Conservation (phyloP, 495 filamentous ascomycete genomes). For the Evernia prunastri region DNA sequence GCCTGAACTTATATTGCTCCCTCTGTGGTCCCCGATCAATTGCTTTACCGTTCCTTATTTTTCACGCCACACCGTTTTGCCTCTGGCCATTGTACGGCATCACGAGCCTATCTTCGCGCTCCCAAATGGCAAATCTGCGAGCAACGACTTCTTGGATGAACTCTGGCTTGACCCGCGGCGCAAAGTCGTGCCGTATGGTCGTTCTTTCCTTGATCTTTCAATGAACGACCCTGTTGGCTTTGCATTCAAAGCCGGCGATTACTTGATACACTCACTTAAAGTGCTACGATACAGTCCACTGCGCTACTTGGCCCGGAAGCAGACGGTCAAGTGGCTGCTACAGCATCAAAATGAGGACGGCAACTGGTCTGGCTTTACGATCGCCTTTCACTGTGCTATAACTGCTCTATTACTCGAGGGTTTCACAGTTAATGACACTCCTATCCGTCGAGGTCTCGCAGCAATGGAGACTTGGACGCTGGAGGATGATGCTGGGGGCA, state of each 20-base stretch:
- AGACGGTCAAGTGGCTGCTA: slow-evolving; percentile 30
- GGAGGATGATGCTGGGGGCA: slow-evolving; percentile 23
- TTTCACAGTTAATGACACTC: slow-evolving; percentile 18
- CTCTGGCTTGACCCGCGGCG: slow-evolving; percentile 29
- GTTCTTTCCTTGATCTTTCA: slow-evolving; percentile 14
- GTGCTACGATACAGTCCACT: slow-evolving; percentile 23
- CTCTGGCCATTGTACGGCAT: no score
- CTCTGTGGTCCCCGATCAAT: slow-evolving; percentile 28
- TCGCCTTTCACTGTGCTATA: slow-evolving; percentile 29
- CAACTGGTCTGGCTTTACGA: slow-evolving; percentile 31
- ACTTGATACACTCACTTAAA: slow-evolving; percentile 22
- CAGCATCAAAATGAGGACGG: slow-evolving; percentile 31
- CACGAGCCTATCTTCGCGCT: slow-evolving; percentile 33
- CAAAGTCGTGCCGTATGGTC: slow-evolving; percentile 30
- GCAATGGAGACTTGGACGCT: slow-evolving; percentile 29
- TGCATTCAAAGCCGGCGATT: slow-evolving; percentile 29
- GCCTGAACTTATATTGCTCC: slow-evolving; percentile 35
- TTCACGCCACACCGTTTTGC: no score
- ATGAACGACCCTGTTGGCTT: slow-evolving; percentile 21
- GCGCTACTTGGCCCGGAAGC: slow-evolving; percentile 19
- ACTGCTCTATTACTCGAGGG: slow-evolving; percentile 32
- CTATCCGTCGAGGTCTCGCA: slow-evolving; percentile 21
- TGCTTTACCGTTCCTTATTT: slow-evolving; percentile 32
- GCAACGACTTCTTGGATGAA: slow-evolving; percentile 34
- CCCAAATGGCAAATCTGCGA: slow-evolving; percentile 28